A percentile compares a stretch with the other conserved stretches of the same genome.
Evolutionary conservation across 2,329 filamentous ascomycete species (phyloP).

Genomic region (Scolecobasidium constrictum): DNA sequence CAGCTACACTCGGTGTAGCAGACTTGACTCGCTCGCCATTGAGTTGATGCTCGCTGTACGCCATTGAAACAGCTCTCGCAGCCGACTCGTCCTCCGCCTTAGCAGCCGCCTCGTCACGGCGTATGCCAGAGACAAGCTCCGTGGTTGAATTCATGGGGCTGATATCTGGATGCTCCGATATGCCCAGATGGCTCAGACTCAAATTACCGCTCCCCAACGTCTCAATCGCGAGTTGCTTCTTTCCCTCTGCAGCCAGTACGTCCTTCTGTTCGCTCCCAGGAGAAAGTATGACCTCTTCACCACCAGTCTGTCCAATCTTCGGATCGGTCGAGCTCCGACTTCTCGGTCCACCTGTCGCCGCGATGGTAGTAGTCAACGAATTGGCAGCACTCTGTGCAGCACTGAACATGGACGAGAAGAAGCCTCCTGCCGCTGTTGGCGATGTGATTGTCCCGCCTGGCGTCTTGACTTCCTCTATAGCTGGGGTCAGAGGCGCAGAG

Average conservation of each 20-base stretch:
- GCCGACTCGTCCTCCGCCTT: conserved; percentile 49
- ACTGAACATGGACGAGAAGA: conserved; percentile 90
- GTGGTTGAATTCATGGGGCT: conserved; percentile 49
- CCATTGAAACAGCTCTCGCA: conserved; percentile 49
- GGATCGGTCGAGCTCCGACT: conserved; percentile 27
- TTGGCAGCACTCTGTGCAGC: conserved; percentile 84
- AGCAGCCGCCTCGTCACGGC: conserved; percentile 41
- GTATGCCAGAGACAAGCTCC: conserved; percentile 40
- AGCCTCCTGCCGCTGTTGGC: conserved; percentile 43
- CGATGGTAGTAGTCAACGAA: conserved; percentile 67
- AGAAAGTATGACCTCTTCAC: conserved; percentile 31
- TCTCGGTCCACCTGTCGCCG: conserved; percentile 39
- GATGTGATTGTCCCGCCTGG: conserved; percentile 41
- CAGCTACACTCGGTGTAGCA: conserved; percentile 16
- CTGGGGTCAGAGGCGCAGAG: conserved; percentile 59
- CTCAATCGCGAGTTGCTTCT: conserved; percentile 61
- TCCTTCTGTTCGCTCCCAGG: conserved; percentile 16
- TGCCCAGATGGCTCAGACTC: conserved; percentile 79
- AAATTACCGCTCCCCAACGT: conserved; percentile 84
- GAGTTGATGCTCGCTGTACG: conserved; percentile 36
- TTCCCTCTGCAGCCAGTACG: conserved; percentile 25
- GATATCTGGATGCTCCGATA: conserved; percentile 50
- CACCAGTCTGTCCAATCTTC: conserved; percentile 17
- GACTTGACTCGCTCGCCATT: conserved; percentile 29
- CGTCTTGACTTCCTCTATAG: conserved; percentile 54